Evolutionary conservation across 139 green algal genomes (phyloP).

Genomic region (Chlamydomonas schloesseri): DNA sequence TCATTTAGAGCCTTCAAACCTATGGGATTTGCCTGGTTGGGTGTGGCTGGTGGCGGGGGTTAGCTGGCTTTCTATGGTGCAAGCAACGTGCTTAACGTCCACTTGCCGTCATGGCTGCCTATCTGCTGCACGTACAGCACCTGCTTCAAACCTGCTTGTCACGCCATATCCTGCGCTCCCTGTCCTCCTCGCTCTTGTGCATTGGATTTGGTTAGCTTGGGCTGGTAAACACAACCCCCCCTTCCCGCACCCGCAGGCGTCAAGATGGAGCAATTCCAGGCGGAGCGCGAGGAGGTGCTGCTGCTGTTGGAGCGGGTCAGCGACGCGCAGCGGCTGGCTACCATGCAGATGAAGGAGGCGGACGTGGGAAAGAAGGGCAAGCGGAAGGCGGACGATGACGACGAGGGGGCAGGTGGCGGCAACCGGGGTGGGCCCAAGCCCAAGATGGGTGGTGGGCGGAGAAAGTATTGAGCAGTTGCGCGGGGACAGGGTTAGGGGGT

Average conservation of each 20-base stretch:
- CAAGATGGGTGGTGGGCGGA: neutral
- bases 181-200: no score
- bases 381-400: slow-evolving; percentile 58
- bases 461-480: neutral
- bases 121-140: no score
- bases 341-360: slow-evolving; percentile 84
- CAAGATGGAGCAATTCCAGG: slow-evolving; percentile 87
- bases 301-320: slow-evolving; percentile 88
- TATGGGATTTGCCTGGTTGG: no score
- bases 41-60: no score
- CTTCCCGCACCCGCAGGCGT: slow-evolving; percentile 31
- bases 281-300: slow-evolving; percentile 83
- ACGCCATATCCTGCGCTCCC: no score
- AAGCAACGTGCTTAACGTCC: no score
- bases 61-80: no score
- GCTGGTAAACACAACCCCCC: neutral
- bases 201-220: no score
- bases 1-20: no score
- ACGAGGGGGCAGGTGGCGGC: neutral
- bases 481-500: no score
- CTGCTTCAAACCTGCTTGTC: no score
- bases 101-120: no score
- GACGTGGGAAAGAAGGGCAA: slow-evolving; percentile 51
- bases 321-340: slow-evolving; percentile 88
- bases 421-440: neutral